Evolutionary conservation across 2,329 filamentous ascomycete genomes (phyloP).

Genomic region (Tolypocladium nubicola): DNA sequence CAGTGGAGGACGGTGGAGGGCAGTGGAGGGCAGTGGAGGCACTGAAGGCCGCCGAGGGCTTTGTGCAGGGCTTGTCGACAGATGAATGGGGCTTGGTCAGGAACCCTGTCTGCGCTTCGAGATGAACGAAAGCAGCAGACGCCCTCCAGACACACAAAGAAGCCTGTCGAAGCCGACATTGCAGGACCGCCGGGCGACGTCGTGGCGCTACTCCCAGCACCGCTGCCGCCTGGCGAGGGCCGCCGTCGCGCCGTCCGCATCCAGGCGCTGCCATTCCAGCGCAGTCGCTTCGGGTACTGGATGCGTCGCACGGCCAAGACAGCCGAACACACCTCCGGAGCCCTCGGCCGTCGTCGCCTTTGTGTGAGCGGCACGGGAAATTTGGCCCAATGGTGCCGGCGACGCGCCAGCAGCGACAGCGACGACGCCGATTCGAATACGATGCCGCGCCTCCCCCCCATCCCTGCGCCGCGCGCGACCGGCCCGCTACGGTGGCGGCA

Average conservation of each 20-base stretch:
- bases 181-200: not conserved
- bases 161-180: not conserved
- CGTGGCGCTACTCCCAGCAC: not conserved
- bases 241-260: not conserved
- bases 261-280: not conserved
- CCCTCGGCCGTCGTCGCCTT: not conserved
- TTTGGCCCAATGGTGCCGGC: not conserved
- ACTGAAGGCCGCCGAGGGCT: not conserved
- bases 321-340: not conserved
- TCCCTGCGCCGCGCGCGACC: not conserved
- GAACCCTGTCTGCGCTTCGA: not conserved
- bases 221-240: not conserved
- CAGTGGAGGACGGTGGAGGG: not conserved
- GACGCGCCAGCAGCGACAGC: not conserved
- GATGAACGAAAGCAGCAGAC: constrained; percentile 2
- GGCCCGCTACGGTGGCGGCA: not conserved
- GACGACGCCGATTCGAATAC: not conserved
- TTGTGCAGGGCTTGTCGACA: constrained; percentile 2
- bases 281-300: not conserved
- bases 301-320: not conserved
- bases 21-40: not conserved
- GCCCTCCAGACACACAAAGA: not conserved
- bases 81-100: not conserved
- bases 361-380: not conserved
- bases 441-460: not conserved